Base-by-base conservation (phyloP, 2,329 filamentous ascomycete genomes). In the Amauroascus niger region DNA sequence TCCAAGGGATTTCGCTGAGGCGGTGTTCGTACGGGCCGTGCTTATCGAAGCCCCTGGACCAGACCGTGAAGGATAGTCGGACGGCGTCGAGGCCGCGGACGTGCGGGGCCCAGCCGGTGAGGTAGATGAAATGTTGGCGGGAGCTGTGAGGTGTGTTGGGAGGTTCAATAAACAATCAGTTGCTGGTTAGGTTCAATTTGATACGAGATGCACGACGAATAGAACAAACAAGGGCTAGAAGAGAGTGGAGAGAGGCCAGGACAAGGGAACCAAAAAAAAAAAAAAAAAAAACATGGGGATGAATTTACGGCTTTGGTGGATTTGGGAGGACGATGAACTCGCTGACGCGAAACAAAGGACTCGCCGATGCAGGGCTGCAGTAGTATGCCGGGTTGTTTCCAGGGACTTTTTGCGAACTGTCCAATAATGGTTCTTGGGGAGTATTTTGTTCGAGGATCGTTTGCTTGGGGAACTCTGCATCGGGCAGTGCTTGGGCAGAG, bases 331-430 rank as follows among this genome's bases (percentile, higher is more conserved):
- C 39, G 9, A 24, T 45, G 14, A 52, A 45, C 8, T 52, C 49
- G 20, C 32, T 33, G 18, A 52, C 18, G n/a, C 16, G n/a, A 26
- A 52, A 45, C 6, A 24, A 40, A 22, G 24, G 28, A 16, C 20
- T 24, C 16, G 13, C 33, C 5, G 40, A n/a, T n/a, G 28, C 26
- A 16, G 41, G n/a, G 4, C n/a, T 14, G 50, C 50, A 52, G 22
- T 39, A 52, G 40, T 46, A 52, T 28, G 50, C 50, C 20, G 50
- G 50, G 13, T 52, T 52, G 37, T 52, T 46, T 37, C 50, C 50
- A 9, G 40, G 50, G 4, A 52, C 50, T 18, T 52, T 52, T 16
- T 46, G 18, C 37, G 20, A 11, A 11, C 16, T 18, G 18, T 22
- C 37, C n/a, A n/a, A n/a, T n/a, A 11, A 14, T 3, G n/a, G 37